These are phyloP conservation scores for Aspergillus sojae DNA, from an alignment of 2,329 filamentous ascomycete species.

Conservation along the genomic window DNA sequence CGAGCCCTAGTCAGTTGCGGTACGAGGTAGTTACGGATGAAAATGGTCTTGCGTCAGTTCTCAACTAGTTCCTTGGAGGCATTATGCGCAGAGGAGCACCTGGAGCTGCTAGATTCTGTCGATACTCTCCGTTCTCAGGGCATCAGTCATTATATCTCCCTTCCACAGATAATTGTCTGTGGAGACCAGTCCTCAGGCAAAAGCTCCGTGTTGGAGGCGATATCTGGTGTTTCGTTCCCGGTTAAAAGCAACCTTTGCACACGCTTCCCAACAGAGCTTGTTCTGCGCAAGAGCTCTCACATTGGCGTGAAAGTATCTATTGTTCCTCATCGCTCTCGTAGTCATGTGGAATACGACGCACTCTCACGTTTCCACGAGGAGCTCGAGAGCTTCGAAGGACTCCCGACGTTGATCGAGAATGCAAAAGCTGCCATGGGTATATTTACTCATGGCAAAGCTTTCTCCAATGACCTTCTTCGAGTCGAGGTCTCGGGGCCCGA, in stretches of 20 bases:
- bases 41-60: conserved; percentile 6
- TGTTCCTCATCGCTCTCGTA: conserved; percentile 44
- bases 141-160: conserved; percentile 53
- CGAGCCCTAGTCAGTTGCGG: neutral
- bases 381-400: conserved; percentile 21
- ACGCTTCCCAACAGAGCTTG: conserved; percentile 63
- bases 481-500: conserved; percentile 63
- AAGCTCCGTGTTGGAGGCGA: conserved; percentile 62
- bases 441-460: conserved; percentile 28
- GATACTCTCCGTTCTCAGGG: conserved; percentile 57
- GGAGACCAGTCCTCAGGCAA: conserved; percentile 68
- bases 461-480: conserved; percentile 57
- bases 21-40: neutral
- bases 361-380: conserved; percentile 21
- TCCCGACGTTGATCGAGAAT: conserved; percentile 25
- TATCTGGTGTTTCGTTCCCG: conserved; percentile 65
- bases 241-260: conserved; percentile 64
- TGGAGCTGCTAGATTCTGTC: conserved; percentile 60
- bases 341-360: conserved; percentile 17
- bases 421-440: conserved; percentile 30
- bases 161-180: conserved; percentile 66
- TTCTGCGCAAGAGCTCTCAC: conserved; percentile 44
- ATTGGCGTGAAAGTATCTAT: conserved; percentile 24
- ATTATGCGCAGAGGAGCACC: conserved; percentile 51
- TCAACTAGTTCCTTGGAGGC: conserved; percentile 16